Evolutionary conservation across 495 filamentous ascomycete species (phyloP).

Genomic region (Aspergillus cavernicola): DNA sequence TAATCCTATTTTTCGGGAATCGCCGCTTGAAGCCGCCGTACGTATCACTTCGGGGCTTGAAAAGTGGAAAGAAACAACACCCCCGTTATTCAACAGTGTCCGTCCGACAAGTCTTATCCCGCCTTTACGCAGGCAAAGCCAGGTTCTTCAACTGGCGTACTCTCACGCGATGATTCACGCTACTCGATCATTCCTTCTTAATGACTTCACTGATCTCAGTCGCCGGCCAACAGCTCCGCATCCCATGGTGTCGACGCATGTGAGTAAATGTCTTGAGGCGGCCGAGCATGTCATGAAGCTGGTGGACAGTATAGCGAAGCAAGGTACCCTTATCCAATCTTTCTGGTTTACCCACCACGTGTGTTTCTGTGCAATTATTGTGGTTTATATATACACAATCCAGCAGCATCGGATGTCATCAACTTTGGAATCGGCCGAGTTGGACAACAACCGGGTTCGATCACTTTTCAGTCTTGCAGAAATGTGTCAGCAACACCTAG

Average conservation of each 20-base stretch:
- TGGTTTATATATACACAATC: constrained; percentile 53
- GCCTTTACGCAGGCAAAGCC: constrained; percentile 51
- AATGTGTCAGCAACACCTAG: constrained; percentile 45
- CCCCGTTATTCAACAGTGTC: constrained; percentile 43
- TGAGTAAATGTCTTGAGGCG: constrained; percentile 44
- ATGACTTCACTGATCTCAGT: constrained; percentile 46
- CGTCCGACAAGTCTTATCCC: constrained; percentile 45
- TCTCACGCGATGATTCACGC: constrained; percentile 53
- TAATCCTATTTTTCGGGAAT: constrained; percentile 35
- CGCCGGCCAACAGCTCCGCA: constrained; percentile 31
- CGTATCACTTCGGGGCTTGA: constrained; percentile 35
- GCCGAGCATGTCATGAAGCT: constrained; percentile 39
- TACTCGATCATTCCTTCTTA: constrained; percentile 54
- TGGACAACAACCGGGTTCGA: constrained; percentile 24
- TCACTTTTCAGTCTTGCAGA: constrained; percentile 41
- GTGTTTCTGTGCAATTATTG: constrained; percentile 52
- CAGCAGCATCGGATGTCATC: constrained; percentile 41
- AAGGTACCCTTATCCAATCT: constrained; percentile 36
- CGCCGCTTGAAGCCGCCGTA: constrained; percentile 36
- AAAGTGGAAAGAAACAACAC: constrained; percentile 40
- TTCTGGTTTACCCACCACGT: constrained; percentile 55
- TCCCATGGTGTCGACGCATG: constrained; percentile 29
- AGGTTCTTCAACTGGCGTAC: constrained; percentile 51
- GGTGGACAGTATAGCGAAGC: constrained; percentile 36
- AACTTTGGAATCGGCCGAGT: constrained; percentile 21